phyloP scores from a whole-genome alignment of 208 protist species.

The Angomonas ambiguus region DNA sequence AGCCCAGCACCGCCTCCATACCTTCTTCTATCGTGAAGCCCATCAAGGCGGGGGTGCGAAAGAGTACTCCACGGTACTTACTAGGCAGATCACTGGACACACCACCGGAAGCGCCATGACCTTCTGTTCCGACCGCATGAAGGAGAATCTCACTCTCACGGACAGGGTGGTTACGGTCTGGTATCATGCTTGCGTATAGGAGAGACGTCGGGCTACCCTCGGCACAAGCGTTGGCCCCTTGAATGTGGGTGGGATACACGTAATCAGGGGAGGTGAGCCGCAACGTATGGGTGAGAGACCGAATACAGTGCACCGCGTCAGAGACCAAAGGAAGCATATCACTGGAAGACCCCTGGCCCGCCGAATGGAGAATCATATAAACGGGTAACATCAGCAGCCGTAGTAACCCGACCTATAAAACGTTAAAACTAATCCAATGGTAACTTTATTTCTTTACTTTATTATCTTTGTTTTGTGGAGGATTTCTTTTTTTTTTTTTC shows the following conservation, averaged over 20 bases:
- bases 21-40: too few relatives aligned
- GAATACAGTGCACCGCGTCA: slow-evolving; percentile 39
- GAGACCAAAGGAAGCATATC: slow-evolving; percentile 23
- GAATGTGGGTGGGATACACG: slow-evolving; percentile 49
- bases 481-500: neutral
- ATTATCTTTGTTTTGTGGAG: neutral
- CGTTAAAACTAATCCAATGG: too few relatives aligned
- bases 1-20: too few relatives aligned
- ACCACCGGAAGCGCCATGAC: neutral
- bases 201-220: slow-evolving; percentile 28
- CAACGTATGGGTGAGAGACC: slow-evolving; percentile 45
- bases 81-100: neutral
- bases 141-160: slow-evolving; percentile 8
- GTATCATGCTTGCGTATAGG: slow-evolving; percentile 48
- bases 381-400: slow-evolving; percentile 44
- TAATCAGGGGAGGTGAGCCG: slow-evolving; percentile 46
- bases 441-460: neutral
- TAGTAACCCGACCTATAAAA: too few relatives aligned
- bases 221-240: slow-evolving; percentile 50
- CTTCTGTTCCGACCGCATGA: neutral
- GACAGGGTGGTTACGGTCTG: slow-evolving; percentile 46
- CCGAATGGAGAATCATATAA: slow-evolving; percentile 69
- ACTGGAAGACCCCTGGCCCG: neutral
- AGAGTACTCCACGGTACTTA: neutral
- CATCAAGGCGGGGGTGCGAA: neutral